Evolutionary conservation across 225 moss, liverwort and hornwort species (phyloP).

Genomic region (Anthoceros angustus): DNA sequence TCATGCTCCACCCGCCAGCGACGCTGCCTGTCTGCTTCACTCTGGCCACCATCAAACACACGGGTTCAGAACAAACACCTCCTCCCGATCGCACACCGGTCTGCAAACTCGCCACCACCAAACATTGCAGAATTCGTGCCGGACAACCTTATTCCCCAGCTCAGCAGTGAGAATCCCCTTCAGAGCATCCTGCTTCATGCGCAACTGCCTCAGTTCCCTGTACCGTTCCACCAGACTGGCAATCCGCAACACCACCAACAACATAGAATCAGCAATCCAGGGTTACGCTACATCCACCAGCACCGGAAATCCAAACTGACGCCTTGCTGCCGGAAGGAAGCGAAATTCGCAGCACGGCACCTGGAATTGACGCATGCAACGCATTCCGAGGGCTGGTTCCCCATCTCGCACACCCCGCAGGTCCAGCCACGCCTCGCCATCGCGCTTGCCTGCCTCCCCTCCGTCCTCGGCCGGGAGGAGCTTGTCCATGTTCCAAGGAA

Average conservation of each 20-base stretch:
- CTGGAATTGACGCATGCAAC: neutral
- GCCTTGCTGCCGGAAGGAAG: neutral
- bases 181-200: neutral
- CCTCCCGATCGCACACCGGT: neutral
- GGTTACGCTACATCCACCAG: neutral
- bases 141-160: neutral
- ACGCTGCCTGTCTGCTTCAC: constrained; percentile 71
- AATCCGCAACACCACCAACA: neutral
- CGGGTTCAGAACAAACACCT: neutral
- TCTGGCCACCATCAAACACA: constrained; percentile 29
- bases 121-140: neutral
- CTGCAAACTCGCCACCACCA: neutral
- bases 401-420: neutral
- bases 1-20: constrained; percentile 88
- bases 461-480: neutral
- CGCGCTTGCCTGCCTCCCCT: neutral
- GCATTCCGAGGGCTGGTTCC: neutral
- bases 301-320: neutral
- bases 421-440: neutral
- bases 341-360: neutral
- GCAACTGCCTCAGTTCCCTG: neutral
- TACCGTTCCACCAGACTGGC: neutral
- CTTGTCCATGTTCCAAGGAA: neutral
- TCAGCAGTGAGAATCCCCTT: neutral
- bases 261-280: neutral